Evolutionary conservation across 2,329 filamentous ascomycete genomes (phyloP), one percentile per base, ranked within the genome.

Genomic region (Phyllosticta capitalensis): DNA sequence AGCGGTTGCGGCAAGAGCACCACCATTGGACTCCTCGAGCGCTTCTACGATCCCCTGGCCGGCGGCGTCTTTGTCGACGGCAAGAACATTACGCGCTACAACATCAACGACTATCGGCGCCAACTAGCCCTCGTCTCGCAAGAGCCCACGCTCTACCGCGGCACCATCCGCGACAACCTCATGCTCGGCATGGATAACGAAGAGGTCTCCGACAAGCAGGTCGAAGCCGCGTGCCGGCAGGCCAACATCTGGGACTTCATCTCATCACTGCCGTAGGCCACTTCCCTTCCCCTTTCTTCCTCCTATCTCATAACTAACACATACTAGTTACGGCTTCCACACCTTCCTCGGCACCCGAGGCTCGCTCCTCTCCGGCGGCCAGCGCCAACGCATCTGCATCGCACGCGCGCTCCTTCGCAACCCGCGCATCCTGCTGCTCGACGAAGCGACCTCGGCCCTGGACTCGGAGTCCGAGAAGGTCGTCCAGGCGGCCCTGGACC

Each of bases 111-210:
- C 59, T 96, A 96, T 75, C 87, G 94, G 56, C 85, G 82, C 19
- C 84, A 86, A 71, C 83, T 97, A 63, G 88, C 92, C 0, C 85
- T 99, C 9, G 92, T 99, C 14, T 91, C 88, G 33, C 94, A 97
- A 70, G 94, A 97, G 71, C 92, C 94, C 0, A 96, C 92, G 0
- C 77, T 99, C 0, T 99, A 96, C 74, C 91, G 95, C 72, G 94
- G 92, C 51, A 92, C 88, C 0, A 90, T 99, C 67, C 83, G 82
- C 64, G 92, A 97, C 33, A 97, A 97, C 70, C 90, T 97, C 63
- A 75, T 95, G 5, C 82, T 97, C 1, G 72, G 71, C 67, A 24
- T 71, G 48, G 75, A 86, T 5, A 74, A 79, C 9, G 81, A 86
- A 17, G 77, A 84, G 24, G 82, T 92, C 1, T 74, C 84, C 0